Percentiles rank a stretch among this genome's conserved stretches.
Evolutionary conservation across 352 stramenopile species (phyloP).

Genomic region (Globisporangium paddicum): DNA sequence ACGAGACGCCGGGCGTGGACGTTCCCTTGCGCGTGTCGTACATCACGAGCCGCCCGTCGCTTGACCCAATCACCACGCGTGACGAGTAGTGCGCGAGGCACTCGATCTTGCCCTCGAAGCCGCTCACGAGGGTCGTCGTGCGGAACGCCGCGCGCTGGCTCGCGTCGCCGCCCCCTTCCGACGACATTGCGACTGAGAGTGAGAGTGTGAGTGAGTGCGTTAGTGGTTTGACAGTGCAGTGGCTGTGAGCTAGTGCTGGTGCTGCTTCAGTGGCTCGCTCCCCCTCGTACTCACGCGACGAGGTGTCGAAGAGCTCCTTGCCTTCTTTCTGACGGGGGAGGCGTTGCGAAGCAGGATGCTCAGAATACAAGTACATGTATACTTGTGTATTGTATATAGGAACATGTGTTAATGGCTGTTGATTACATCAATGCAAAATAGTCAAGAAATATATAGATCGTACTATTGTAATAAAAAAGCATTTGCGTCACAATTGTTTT

Average conservation of each 20-base stretch:
- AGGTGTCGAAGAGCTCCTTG: constrained; percentile 1
- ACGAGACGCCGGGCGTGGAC: constrained; percentile 42
- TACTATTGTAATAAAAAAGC: too few species aligned
- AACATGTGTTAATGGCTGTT: too few species aligned
- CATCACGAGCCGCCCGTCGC: constrained; percentile 80
- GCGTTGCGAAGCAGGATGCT: neutral
- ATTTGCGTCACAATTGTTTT: too few species aligned
- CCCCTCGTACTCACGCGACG: neutral
- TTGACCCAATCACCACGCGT: constrained; percentile 78
- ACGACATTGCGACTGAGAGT: constrained; percentile 8
- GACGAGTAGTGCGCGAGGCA: constrained; percentile 86
- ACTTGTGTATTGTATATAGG: too few species aligned
- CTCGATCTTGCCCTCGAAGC: constrained; percentile 80
- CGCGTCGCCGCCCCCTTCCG: constrained; percentile 15
- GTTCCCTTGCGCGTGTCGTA: constrained; percentile 85
- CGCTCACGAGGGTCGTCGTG: constrained; percentile 61
- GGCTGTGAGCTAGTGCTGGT: too few species aligned
- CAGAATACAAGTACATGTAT: neutral
- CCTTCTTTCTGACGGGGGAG: constrained; percentile 1
- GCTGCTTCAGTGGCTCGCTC: neutral
- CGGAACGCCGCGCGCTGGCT: constrained; percentile 69
- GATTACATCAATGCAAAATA: too few species aligned
- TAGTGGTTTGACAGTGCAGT: neutral
- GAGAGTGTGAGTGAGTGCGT: neutral
- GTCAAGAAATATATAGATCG: too few species aligned